Base-by-base conservation (phyloP, 495 filamentous ascomycete genomes). In the Aspergillus cristatus region DNA sequence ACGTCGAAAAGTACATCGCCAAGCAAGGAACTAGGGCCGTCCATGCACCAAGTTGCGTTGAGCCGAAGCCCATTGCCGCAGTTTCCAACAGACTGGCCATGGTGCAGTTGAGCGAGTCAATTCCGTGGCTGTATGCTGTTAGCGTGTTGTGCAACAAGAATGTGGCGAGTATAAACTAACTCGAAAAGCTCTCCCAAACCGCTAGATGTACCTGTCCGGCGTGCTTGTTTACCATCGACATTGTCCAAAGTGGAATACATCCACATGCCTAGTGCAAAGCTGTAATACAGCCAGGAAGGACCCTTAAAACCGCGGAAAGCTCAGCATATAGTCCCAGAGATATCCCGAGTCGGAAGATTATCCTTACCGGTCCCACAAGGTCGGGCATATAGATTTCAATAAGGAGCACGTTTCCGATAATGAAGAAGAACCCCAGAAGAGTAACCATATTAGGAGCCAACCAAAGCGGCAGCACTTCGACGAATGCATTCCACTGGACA, bases 201-300 rank as follows among this genome's bases (percentile, higher is more conserved):
- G 52, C 87, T 94, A 28, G 91, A 97, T 11, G 90, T 95, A 5
- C 91, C 90, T 6, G 93, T 98, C 42, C 91, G 73, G 39, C 91
- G 70, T 17, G 91, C 91, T 66, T 98, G 91, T 69, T 98, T 98
- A 40, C 91, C 91, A 58, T 98, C 91, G 28, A 98, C 80, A 54
- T 98, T 98, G 67, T 98, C 91, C 78, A 98, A 82, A 10, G 91
- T 98, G 26, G 90, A 94, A 64, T 97, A 97, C 83, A 90, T 89
- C 82, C 91, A 96, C 33, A 96, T 67, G 18, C 89, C 89, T 44
- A 93, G 72, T 10, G 88, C 89, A 56, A 96, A 96, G 52, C 86
- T 94, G 54, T 84, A 91, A 63, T 96, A 96, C 14, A 96, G 49
- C 89, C 89, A 96, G 47, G 80, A 72, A 3, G 90, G 88, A 14